A percentile compares a stretch with the other conserved stretches of the same genome.
Conservation (phyloP, 305 asterid genomes). For the Solanum hybrid region DNA sequence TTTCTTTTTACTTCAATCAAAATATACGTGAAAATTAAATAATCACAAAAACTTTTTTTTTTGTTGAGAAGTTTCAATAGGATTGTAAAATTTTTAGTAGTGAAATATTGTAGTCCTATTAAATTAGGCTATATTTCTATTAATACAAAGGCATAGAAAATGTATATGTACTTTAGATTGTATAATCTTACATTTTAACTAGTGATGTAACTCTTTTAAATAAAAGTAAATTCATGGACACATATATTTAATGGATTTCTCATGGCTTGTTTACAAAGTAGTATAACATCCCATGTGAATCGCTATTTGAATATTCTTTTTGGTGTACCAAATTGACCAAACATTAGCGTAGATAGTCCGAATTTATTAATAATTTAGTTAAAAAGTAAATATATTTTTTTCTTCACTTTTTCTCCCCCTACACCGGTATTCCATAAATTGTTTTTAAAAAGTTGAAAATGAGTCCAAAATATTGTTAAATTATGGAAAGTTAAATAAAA, state of each 20-base stretch:
- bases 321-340: background rate
- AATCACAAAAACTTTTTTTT: too few relatives aligned
- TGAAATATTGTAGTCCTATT: background rate
- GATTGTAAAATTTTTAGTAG: background rate
- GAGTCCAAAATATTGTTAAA: background rate
- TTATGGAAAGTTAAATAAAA: background rate
- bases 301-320: background rate
- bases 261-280: background rate
- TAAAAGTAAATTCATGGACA: background rate
- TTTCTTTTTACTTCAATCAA: background rate
- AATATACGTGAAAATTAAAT: too few relatives aligned
- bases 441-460: background rate
- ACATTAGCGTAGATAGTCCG: background rate
- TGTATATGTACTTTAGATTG: background rate
- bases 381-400: too few relatives aligned
- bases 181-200: background rate
- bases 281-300: background rate
- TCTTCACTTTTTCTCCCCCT: background rate
- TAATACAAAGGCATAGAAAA: background rate
- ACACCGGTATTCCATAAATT: background rate
- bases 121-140: background rate
- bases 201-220: background rate
- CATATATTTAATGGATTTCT: background rate
- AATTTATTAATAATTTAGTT: background rate
- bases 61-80: background rate